Base-by-base conservation (phyloP, 306 rosid genomes). In the Fragaria nilgerrensis region DNA sequence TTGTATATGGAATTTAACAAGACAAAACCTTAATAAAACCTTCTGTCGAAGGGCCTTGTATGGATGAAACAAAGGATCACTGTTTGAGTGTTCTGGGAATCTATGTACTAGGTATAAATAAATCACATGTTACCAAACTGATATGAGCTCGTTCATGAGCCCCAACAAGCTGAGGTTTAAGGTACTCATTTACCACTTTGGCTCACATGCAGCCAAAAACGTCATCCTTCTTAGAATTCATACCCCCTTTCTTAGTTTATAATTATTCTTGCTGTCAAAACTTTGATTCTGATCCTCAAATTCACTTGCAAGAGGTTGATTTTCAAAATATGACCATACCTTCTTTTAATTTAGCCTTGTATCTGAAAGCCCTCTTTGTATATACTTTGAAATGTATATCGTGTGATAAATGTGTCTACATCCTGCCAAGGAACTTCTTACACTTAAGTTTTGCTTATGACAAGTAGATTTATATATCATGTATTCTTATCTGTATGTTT, bases 1-100 rank as follows among this genome's bases (percentile, higher is more conserved):
- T 37, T 63, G n/a, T n/a, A 50, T 50, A 72, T 39, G 70, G 67
- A 39, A 41, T 36, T 70, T 39, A 72, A 50, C 23, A 23, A n/a
- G n/a, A 14, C 37, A 10, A 52, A 53, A 62, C 68, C 68, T 13
- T 4, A 27, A 27, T 3, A 62, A 62, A 59, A 27, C 20, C 22
- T 15, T 27, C 20, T 14, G 20, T 62, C 2, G 20, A 27, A 62
- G 37, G 20, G 43, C 41, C 39, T 29, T 29, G 25, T 13, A 59
- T 15, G 9, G 20, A 62, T 32, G 41, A 62, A 62, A 14, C n/a
- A 29, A 62, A 15, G 68, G 41, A 27, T 19, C 43, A 15, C 43
- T 62, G 5, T 13, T 15, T 27, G 5, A 23, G 20, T 62, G n/a
- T 14, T 62, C 37, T 29, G 41, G 41, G 41, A 62, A 39, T 29